Evolutionary conservation across 495 filamentous ascomycete species (phyloP), one percentile per base, ranked within the genome.

Genomic region (Podospora fimiseda): DNA sequence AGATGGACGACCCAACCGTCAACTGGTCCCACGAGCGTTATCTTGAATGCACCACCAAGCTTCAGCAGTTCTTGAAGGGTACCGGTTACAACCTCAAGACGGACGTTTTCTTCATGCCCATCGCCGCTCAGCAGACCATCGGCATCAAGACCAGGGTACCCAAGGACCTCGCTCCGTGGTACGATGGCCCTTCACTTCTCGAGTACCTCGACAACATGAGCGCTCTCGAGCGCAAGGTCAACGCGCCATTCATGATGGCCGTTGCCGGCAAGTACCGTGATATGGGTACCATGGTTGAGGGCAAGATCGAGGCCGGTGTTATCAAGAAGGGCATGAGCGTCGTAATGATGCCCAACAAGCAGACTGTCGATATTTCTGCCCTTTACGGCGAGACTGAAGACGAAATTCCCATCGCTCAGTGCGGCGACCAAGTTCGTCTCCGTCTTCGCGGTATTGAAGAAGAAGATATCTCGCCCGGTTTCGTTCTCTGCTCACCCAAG

Each of bases 171-270:
- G 79, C 76, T 43, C 78, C 87, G 6, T 99, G 89, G 86, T 93
- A 91, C 62, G 77, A 87, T 52, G 90, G 93, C 0, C 92, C 92
- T n/a, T 95, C 92, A 1, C 81, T 98, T 3, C 81, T 98, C 18
- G 93, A 98, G 65, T 96, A 88, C 67, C 84, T 98, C 39, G 90
- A 93, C 58, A 72, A 78, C 64, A 96, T 98, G 87, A 80, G 88
- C 64, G 80, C 90, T 24, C 79, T 96, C 9, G 93, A 97, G 68
- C 88, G 93, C 56, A 99, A 96, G 72, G 74, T 95, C 69, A 96
- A 95, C 59, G 93, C 93, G 9, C 93, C 93, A 11, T 97, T 99
- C 79, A 96, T 97, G 94, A 96, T 97, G 93, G 88, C 94, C 6
- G 80, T 99, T 61, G 86, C 85, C 46, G 87, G 86, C 65, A 99